phyloP scores from a whole-genome alignment of 192 early-diverging fungal species.

The Phlyctochytrium arcticum region DNA sequence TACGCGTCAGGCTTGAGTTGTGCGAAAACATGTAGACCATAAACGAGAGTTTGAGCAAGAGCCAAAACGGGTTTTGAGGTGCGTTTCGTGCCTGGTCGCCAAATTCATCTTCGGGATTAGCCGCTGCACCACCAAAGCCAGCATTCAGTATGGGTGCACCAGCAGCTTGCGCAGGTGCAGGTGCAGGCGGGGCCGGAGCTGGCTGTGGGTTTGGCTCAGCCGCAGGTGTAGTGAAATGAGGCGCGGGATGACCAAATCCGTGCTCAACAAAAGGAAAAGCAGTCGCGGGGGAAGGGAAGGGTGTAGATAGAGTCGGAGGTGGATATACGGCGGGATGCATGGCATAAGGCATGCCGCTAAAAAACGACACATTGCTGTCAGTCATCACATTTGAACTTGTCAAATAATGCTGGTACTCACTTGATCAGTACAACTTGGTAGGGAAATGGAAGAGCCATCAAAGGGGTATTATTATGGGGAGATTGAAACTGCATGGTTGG shows the following conservation, averaged over 20 bases:
- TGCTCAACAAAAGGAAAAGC: too few species aligned
- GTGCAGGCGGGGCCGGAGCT: not conserved
- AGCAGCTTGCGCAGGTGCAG: not conserved
- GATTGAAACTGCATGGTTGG: not conserved
- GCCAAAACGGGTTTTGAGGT: constrained; percentile 46
- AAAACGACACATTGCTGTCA: not conserved
- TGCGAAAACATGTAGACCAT: constrained; percentile 58
- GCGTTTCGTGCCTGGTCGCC: constrained; percentile 11
- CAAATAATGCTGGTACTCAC: constrained; percentile 1
- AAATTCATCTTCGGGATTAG: constrained; percentile 28
- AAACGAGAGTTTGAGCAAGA: constrained; percentile 58
- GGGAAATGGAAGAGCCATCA: constrained; percentile 5
- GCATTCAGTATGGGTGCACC: not conserved
- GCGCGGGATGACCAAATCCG: too few species aligned
- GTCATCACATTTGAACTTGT: not conserved
- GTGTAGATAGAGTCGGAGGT: not conserved
- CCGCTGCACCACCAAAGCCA: not conserved
- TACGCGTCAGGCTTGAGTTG: constrained; percentile 53
- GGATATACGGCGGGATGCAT: constrained; percentile 2
- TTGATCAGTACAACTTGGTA: constrained; percentile 31
- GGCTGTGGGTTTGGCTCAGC: not conserved
- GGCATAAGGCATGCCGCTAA: constrained; percentile 33
- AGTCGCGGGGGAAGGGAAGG: not conserved
- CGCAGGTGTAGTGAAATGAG: not conserved
- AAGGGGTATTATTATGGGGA: not conserved